Evolutionary conservation across 345 rosid species (phyloP), one percentile per base, ranked within the genome.

Genomic region (Alliaria petiolata): DNA sequence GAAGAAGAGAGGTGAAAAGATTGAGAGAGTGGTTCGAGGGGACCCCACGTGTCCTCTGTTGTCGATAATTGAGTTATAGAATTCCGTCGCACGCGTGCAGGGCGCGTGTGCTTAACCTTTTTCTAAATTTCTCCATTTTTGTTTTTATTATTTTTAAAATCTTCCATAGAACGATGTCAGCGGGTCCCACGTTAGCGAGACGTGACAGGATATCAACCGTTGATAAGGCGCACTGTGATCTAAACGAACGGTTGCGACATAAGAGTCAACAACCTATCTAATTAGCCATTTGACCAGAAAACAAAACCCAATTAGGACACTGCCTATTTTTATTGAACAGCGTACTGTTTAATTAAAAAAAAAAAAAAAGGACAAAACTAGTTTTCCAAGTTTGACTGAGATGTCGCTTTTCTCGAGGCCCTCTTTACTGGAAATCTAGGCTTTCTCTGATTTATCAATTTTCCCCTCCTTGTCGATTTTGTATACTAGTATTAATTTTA

Each of bases 321-420:
- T 28, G 61, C 75, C 45, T 31, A 31, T 46, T 54, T 62, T 53
- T 22, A 55, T 60, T 68, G 36, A 59, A 51, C 40, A 40, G n/a
- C n/a, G n/a, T n/a, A n/a, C n/a, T n/a, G n/a, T n/a, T n/a, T n/a
- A n/a, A n/a, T n/a, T n/a, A n/a, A n/a, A n/a, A n/a, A 36, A 51
- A 57, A 30, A 56, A 11, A 38, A 25, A 5, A 45, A 60, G 54
- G 74, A 75, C 78, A 76, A 46, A 70, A 73, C 12, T 57, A 70
- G 67, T 57, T 83, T 85, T 75, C 77, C 68, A 86, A 81, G 83
- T 89, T 86, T 92, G 95, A 88, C 92, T 84, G 83, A 75, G 67
- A 72, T 71, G 86, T 87, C 92, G 76, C 85, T 75, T 80, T 89
- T 73, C 75, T 80, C 88, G 72, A 92, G 88, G 87, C 74, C 71